Evolutionary conservation across 306 rosid species (phyloP), one percentile per base, ranked within the genome.

Genomic region (Lablab purpureus): DNA sequence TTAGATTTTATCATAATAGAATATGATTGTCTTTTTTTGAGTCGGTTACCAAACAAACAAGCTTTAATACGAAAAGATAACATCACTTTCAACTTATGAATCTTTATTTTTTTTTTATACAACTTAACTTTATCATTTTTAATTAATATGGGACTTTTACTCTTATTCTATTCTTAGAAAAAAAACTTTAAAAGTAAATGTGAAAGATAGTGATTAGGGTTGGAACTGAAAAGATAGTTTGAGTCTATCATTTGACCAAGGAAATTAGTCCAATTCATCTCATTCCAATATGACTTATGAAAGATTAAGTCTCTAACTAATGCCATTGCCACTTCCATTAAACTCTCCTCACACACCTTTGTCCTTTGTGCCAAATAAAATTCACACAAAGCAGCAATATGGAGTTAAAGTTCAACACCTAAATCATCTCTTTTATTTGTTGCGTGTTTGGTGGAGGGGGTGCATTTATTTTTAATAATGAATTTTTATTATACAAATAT

Each of bases 381-480:
- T 56, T 56, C 64, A 58, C 67, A 15, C n/a, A 14, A 58, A 59
- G 40, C 10, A 30, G 6, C 68, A 32, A 34, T n/a, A 23, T 32
- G 46, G n/a, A 5, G 66, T 65, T 65, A 37, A 64, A 64, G 70
- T 36, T 36, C 11, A 63, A 63, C 18, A 15, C 23, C 32, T 62
- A 3, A 10, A 18, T 65, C 12, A 18, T 19, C 4, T 37, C n/a
- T 65, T 64, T 34, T 34, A 34, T 64, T 23, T 65, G 71, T 10
- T 65, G 49, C 71, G 27, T 18, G 71, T 37, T 37, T 65, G 71
- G 71, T 37, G 71, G 50, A 65, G n/a, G 18, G 67, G 23, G 28
- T 10, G 10, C 50, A 65, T 10, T 65, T 65, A 34, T 36, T 64
- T 64, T 18, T 13, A 58, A 30, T 7, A 63, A 17, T 4, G 3